phyloP scores from a whole-genome alignment of 331 rosid species.

The Erythrophleum ivorense region DNA sequence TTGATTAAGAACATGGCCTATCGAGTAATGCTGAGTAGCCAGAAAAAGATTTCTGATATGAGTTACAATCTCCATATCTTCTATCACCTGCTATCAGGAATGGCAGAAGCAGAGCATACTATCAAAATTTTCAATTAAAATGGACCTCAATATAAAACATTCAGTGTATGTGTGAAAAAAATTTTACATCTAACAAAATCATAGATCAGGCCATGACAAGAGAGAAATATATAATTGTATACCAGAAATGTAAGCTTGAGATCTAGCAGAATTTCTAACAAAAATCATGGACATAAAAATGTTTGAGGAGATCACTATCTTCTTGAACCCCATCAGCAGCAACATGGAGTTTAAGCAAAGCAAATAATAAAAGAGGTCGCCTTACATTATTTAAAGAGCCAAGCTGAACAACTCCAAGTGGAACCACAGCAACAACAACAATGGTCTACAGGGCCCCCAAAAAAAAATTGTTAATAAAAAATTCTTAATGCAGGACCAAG shows the following conservation, averaged over 20 bases:
- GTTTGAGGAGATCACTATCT: not conserved
- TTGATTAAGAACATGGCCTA: constrained; percentile 46
- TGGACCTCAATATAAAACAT: not conserved
- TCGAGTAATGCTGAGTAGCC: constrained; percentile 56
- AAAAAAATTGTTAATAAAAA: constrained; percentile 24
- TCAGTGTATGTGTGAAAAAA: constrained; percentile 25
- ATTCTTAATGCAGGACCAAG: not conserved
- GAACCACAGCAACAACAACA: constrained; percentile 72
- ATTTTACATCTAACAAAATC: constrained; percentile 21
- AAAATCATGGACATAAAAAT: constrained; percentile 3
- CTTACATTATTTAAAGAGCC: constrained; percentile 85
- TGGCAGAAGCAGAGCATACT: constrained; percentile 26
- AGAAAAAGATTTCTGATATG: constrained; percentile 65
- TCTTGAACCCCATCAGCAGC: constrained; percentile 31
- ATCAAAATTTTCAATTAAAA: constrained; percentile 32
- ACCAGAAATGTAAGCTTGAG: constrained; percentile 8
- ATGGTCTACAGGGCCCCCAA: constrained; percentile 65
- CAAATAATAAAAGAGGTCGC: constrained; percentile 30
- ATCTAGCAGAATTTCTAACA: constrained; percentile 9
- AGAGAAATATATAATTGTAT: not conserved
- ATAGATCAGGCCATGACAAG: constrained; percentile 8
- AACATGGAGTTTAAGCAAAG: constrained; percentile 28
- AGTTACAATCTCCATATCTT: constrained; percentile 66
- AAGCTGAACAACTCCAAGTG: constrained; percentile 94
- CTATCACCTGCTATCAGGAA: constrained; percentile 64